A percentile compares a stretch with the other conserved stretches of the same genome.
phyloP scores from a whole-genome alignment of 2,329 filamentous ascomycete species.

The Penicillium sp. region DNA sequence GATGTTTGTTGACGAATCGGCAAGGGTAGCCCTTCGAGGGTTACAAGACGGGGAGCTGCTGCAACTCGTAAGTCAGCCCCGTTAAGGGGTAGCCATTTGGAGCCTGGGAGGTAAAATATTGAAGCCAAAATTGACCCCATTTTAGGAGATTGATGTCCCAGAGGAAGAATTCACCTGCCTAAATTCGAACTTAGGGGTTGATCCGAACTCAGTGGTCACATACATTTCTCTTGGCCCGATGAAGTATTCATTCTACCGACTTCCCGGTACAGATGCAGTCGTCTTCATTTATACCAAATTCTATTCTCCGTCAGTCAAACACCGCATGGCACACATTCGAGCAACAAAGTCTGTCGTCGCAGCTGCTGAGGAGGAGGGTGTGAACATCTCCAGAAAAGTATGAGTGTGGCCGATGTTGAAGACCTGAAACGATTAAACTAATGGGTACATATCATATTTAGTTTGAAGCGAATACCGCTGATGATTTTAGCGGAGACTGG shows the following conservation, averaged over 20 bases:
- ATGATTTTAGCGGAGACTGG: no score
- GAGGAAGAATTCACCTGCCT: not conserved
- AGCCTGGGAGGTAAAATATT: no score
- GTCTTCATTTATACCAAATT: not conserved
- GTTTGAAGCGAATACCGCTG: no score
- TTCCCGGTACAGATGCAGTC: not conserved
- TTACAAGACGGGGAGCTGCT: not conserved
- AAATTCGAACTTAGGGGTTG: not conserved
- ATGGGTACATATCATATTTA: no score
- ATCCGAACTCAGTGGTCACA: not conserved
- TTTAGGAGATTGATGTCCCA: not conserved
- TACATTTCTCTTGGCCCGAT: not conserved
- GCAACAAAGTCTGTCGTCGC: not conserved
- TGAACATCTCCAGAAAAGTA: not conserved
- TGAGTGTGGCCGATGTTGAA: no score
- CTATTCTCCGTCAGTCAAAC: not conserved
- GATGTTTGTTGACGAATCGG: not conserved
- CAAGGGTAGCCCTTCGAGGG: not conserved
- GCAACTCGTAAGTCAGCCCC: not conserved
- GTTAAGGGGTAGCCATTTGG: no score
- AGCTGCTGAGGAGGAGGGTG: not conserved
- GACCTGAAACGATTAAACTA: no score
- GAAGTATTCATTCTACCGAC: not conserved
- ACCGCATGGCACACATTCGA: not conserved
- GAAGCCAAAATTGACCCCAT: no score